Evolutionary conservation across 2,329 filamentous ascomycete species (phyloP), one percentile per base, ranked within the genome.

Genomic region (Rhexocercosporidium sp.): DNA sequence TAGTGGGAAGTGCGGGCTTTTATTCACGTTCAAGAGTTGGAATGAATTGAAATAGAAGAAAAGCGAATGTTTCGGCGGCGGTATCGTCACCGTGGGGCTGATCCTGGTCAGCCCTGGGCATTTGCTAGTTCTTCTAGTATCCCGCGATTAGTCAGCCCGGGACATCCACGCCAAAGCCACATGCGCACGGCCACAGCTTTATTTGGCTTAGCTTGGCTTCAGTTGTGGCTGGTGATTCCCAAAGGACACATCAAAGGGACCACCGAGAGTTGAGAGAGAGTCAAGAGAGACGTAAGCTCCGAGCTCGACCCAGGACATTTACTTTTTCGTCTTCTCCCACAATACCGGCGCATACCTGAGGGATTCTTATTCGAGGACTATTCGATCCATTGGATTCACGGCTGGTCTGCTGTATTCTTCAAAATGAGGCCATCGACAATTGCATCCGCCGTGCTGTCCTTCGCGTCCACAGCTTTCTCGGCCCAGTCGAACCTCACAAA

Each of bases 361-460:
- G 53, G 41, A 51, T 54, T 66, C 64, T 53, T 31, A 53, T 64
- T 66, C 63, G 22, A 69, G 34, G 59, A 51, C 66, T 31, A 49
- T 64, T 67, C 51, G 51, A 62, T 65, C 65, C 53, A 56, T 56
- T 56, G 53, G 53, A 56, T 56, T 53, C 62, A 49, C 57, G 62
- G 69, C 70, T 69, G 68, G 70, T 57, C 71, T 70, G 67, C 71
- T 65, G 39, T 51, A 54, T 60, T 65, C 59, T 66, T 72, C 72
- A 76, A 73, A n/a, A 77, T 78, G 75, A 74, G 71, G 73, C 54
- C 70, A 54, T 71, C 74, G 64, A 69, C 85, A 73, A 79, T 86
- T 78, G 83, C 85, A 76, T 84, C 87, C 76, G 86, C 85, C 73
- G 82, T 88, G 75, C 80, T 86, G 72, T 88, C 88, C 77, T 83